These are phyloP conservation scores for Naegleria lovaniensis DNA, from an alignment of 208 protist species.

Conservation along the genomic window DNA sequence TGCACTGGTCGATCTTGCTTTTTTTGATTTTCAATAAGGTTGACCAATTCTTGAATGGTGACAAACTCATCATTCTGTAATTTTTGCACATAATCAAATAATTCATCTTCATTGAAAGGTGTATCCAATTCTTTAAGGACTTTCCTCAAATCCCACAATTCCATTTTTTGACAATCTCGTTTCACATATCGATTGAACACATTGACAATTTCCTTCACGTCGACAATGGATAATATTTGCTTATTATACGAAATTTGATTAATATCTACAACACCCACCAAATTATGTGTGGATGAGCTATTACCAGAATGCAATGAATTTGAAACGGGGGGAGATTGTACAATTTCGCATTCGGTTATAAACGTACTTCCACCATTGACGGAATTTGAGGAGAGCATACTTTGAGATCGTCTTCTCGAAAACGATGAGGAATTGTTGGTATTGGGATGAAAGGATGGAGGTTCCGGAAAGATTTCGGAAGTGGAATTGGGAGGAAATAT, in stretches of 20 bases:
- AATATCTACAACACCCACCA: not conserved
- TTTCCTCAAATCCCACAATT: constrained; percentile 20
- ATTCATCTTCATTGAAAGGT: not conserved
- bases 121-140: not conserved
- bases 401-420: not conserved
- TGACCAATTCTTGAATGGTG: not conserved
- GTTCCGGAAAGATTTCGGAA: too few relatives aligned
- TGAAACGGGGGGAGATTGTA: too few relatives aligned
- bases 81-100: not conserved
- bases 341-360: not conserved
- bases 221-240: not conserved
- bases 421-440: too few relatives aligned
- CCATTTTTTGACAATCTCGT: not conserved
- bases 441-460: too few relatives aligned
- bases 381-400: not conserved
- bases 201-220: not conserved
- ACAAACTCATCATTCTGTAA: not conserved
- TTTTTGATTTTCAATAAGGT: not conserved
- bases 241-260: not conserved
- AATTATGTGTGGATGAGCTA: not conserved
- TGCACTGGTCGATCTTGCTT: constrained; percentile 1
- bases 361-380: not conserved
- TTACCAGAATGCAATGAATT: not conserved
- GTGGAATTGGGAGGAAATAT: too few relatives aligned
- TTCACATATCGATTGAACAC: not conserved